Conservation (phyloP, 305 asterid species). For the Withania somnifera region DNA sequence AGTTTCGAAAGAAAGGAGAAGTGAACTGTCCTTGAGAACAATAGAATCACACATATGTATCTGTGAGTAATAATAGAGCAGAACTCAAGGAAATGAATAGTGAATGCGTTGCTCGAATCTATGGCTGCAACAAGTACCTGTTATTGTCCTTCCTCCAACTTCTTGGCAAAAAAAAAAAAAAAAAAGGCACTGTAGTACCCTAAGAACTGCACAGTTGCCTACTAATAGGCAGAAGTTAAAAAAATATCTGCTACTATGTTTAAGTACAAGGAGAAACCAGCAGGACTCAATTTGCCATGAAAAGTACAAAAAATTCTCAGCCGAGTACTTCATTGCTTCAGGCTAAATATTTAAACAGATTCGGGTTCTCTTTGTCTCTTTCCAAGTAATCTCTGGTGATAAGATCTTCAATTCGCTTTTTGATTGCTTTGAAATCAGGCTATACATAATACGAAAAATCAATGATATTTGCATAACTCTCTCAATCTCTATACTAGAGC, state of each 20-base stretch:
- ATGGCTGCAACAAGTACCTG: neutral
- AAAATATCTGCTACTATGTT: neutral
- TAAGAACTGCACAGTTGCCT: neutral
- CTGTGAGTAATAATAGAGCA: neutral
- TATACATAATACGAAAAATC: slow-evolving; percentile 13
- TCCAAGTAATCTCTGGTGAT: slow-evolving; percentile 36
- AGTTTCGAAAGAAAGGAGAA: neutral
- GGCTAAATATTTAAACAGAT: slow-evolving; percentile 33
- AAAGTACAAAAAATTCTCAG: neutral
- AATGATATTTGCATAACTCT: neutral
- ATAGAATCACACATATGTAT: neutral
- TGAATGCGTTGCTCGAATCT: neutral
- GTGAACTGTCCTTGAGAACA: no score
- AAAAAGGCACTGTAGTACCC: neutral
- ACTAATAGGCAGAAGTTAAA: neutral
- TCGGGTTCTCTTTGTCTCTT: slow-evolving; percentile 31
- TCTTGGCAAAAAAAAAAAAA: no score
- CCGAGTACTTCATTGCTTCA: neutral
- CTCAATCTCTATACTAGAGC: neutral
- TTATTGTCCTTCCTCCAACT: neutral
- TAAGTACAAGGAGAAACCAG: neutral
- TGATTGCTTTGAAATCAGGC: slow-evolving; percentile 42
- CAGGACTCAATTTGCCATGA: neutral
- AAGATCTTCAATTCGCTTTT: slow-evolving; percentile 45
- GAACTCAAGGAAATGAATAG: neutral